Evolutionary conservation across 441 rosid genomes (phyloP).

Genomic region (Gossypium schwendimanii): DNA sequence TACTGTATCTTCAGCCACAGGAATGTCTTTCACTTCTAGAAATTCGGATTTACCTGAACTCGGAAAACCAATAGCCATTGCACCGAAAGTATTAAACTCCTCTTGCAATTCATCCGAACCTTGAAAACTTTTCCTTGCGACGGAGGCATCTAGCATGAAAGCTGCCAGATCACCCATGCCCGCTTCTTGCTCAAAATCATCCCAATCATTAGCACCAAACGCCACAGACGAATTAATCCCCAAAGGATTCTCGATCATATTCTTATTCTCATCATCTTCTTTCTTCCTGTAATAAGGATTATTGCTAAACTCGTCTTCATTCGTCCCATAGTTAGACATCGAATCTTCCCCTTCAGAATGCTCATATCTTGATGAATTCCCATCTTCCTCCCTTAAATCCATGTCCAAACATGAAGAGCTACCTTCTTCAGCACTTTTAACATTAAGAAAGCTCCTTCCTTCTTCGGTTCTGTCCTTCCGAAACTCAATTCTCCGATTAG

Average conservation of each 20-base stretch:
- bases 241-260: conserved; percentile 49
- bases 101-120: conserved; percentile 22
- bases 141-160: conserved; percentile 23
- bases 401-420: conserved; percentile 7
- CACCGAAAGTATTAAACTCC: conserved; percentile 16
- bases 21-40: conserved; percentile 30
- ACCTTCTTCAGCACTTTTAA: conserved; percentile 15
- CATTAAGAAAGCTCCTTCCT: not conserved
- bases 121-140: conserved; percentile 20
- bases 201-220: conserved; percentile 83
- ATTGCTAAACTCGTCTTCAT: conserved; percentile 42
- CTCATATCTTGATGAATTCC: conserved; percentile 32
- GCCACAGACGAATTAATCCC: conserved; percentile 65
- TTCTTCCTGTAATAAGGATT: conserved; percentile 24
- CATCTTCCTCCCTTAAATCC: conserved; percentile 28
- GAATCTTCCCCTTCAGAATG: conserved; percentile 66
- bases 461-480: conserved; percentile 13
- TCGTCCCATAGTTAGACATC: conserved; percentile 42
- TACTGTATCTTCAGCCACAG: conserved; percentile 21
- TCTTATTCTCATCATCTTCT: conserved; percentile 15
- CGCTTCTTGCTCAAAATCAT: conserved; percentile 71
- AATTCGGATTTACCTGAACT: conserved; percentile 25
- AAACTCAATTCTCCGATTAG: conserved; percentile 20
- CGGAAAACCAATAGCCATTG: conserved; percentile 18
- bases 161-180: conserved; percentile 32